These are phyloP conservation scores for Chlorella ohadii DNA, from an alignment of 139 green algal species.

Conservation along the genomic window DNA sequence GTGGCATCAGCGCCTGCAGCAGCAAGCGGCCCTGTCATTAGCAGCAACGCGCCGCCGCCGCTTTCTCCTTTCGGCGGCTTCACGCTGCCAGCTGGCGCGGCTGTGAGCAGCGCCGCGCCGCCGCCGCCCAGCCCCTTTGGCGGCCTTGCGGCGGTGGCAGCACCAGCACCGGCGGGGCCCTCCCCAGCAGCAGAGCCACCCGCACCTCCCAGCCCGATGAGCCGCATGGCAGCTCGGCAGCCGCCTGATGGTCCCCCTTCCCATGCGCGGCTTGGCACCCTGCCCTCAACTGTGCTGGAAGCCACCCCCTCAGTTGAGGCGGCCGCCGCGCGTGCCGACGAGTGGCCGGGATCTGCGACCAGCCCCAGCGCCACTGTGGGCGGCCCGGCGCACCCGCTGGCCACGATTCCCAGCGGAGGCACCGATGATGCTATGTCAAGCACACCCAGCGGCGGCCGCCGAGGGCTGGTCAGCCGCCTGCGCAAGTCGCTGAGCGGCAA, in stretches of 20 bases:
- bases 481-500: not conserved
- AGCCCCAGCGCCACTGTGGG: no score
- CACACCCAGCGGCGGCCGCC: not conserved
- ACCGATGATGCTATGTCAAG: not conserved
- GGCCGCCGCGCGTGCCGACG: no score
- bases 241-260: not conserved
- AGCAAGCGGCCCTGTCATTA: no score
- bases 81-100: no score
- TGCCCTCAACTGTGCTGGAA: conserved; percentile 21
- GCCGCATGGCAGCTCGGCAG: not conserved
- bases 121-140: conserved; percentile 2
- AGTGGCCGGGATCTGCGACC: no score
- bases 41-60: no score
- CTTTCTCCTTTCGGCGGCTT: no score
- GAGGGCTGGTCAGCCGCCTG: not conserved
- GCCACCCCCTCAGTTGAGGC: conserved; percentile 15
- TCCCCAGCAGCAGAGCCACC: not conserved
- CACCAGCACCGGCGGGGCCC: not conserved
- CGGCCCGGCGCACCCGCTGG: no score
- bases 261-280: not conserved
- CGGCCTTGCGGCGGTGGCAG: not conserved
- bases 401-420: no score
- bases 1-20: no score
- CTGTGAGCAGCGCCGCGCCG: no score
- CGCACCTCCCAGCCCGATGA: not conserved